Evolutionary conservation across 2,329 filamentous ascomycete genomes (phyloP).

Genomic region (Exophiala xenobiotica): DNA sequence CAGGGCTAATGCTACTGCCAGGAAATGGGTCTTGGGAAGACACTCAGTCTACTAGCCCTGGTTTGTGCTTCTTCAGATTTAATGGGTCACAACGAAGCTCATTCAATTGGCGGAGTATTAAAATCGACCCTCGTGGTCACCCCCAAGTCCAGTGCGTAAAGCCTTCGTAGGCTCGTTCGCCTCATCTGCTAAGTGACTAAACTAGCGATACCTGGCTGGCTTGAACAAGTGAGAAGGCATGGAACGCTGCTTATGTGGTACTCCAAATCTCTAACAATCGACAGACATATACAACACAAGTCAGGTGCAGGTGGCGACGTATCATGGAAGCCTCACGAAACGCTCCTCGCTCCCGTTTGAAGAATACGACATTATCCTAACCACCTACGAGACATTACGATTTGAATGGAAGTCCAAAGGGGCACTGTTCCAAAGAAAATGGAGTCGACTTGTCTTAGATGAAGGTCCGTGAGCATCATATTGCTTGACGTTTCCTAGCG

Average conservation of each 20-base stretch:
- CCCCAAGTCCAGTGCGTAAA: no score
- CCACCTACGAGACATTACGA: conserved; percentile 36
- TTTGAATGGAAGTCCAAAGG: conserved; percentile 28
- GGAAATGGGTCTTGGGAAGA: conserved; percentile 42
- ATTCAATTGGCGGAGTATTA: conserved; percentile 2
- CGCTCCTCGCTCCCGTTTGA: conserved; percentile 9
- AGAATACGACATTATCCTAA: conserved; percentile 34
- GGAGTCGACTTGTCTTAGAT: conserved; percentile 41
- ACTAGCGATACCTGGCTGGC: no score
- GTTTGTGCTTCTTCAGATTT: no score
- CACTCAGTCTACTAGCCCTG: conserved; percentile 33
- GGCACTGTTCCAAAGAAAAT: conserved; percentile 25
- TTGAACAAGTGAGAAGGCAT: no score
- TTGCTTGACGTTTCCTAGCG: no score
- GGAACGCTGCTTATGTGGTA: no score
- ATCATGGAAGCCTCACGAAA: conserved; percentile 30
- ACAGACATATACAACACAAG: conserved; percentile 8
- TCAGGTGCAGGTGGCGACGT: conserved; percentile 5
- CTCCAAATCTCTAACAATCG: no score
- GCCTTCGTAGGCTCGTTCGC: no score
- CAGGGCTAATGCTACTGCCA: conserved; percentile 18
- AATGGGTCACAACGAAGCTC: no score
- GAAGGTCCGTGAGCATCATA: conserved; percentile 27
- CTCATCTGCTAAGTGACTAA: no score
- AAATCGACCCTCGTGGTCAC: conserved; percentile 31